Base-by-base conservation (phyloP, 192 early-diverging fungal genomes). In the Mortierella claussenii region DNA sequence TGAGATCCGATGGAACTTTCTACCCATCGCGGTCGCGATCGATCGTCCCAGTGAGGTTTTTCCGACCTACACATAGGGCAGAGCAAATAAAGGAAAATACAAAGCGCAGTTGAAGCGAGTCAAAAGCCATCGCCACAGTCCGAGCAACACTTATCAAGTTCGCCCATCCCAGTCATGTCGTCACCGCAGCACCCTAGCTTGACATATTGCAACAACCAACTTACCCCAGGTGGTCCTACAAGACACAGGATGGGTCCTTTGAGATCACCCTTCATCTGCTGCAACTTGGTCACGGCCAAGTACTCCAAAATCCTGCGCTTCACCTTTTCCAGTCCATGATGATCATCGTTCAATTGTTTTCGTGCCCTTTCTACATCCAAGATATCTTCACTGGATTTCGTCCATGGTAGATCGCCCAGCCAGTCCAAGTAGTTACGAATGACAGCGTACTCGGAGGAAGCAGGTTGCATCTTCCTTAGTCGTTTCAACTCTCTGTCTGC, bases 251-350 rank as follows among this genome's bases (percentile, higher is more conserved):
- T 96, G 15, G 91, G 91, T 0, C 91, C 93, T 53, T 89, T 87
- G 37, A 95, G 57, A 65, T 90, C 87, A 3, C 80, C 85, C 49
- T 91, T 88, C 30, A 92, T 84, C 28, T 67, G 73, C 31, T 76
- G 73, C 33, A 93, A 63, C 63, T 96, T 95, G 45, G 90, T 80
- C 1, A 96, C 93, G 10, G 94, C 90, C 9, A 96, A 70, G 68
- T 92, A 94, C 78, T 96, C 94, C 36, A 96, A 68, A 31, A 96
- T 89, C 31, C 94, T 83, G 26, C 83, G 89, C 65, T 96, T 95
- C 49, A 96, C 90, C 36, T 88, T 88, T 9, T 92, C 88, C 33
- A 96, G 81, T 12, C 94, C 93, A 68, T 86, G 89, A 78, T 96
- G 94, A 81, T 96, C 93, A 36, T 86, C 86, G 47, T 95, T 87